Base-by-base conservation (phyloP, 176 grass and related monocot genomes). In the Musa itinerans region DNA sequence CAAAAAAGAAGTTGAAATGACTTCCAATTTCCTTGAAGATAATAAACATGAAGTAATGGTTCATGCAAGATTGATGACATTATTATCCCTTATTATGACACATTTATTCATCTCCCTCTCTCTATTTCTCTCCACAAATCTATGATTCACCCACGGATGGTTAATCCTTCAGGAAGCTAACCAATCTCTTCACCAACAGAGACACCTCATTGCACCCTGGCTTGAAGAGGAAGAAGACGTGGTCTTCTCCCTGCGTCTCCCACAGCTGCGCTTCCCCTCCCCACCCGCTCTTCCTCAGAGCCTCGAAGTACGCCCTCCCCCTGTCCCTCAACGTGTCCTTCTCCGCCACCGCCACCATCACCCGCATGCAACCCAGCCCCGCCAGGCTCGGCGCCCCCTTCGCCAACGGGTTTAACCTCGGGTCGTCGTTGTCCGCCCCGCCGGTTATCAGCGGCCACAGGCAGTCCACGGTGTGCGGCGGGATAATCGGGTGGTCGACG, bases 241-340 rank as follows among this genome's bases (percentile, higher is more conserved):
- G 82, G 1, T 76, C 82, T 24, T 74, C 68, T 49, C 76, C 76
- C 10, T 68, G 22, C 0, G 69, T 77, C 73, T 80, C 63, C 16
- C 15, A 68, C 23, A 85, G 24, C 70, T 63, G 61, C n/a, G 69
- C 69, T 19, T 85, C 69, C 43, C 83, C 83, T 7, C 4, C 74
- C 83, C 83, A 85, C 23, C 77, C 83, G 34, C 82, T 79, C 68
- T 65, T 67, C 59, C 72, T 79, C 68, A 84, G 65, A 25, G 52
- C 65, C 16, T 74, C 74, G 29, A 73, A 76, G 27, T 80, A 80
- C n/a, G 79, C 73, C 59, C 74, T 75, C 21, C 83, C 83, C 20
- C 83, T 24, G 52, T 85, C 83, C 68, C 77, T 54, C 2, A 85
- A 52, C 19, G 71, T 69, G 63, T 85, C 83, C 69, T 80, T 76